Evolutionary conservation across 352 stramenopile species (phyloP), one percentile per base, ranked within the genome.

Genomic region (Globisporangium cystogenes): DNA sequence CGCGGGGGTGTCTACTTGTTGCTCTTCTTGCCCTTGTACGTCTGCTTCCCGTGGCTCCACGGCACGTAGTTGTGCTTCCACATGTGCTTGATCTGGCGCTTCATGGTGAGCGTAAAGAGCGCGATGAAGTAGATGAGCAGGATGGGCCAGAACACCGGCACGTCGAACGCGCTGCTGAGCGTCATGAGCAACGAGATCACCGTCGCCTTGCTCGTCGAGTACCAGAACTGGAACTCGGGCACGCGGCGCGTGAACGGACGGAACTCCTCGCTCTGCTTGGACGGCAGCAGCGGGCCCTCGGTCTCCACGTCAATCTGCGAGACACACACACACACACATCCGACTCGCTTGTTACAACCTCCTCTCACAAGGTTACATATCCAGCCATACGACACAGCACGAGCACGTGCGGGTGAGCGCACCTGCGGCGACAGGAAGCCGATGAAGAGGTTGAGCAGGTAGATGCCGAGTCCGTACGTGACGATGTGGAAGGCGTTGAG

Each of bases 161-260:
- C 77, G 81, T 99, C 96, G 70, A 99, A 99, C 33, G 98, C 76
- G 40, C 77, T 88, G 76, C 98, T 99, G 58, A 99, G 98, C 27
- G 97, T 99, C 95, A 99, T 98, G 23, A 96, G 33, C 60, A 99
- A 82, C 42, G 88, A 93, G 23, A 96, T 94, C 27, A 91, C 57
- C 26, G 86, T 89, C 31, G 95, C 96, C 68, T 93, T 95, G 26
- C 83, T 61, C n/a, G 76, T 88, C 52, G 81, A 89, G 64, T 95
- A 93, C 83, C 97, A 99, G 73, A 99, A 99, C 84, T 99, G 98
- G 68, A 99, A 99, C 74, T 99, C 97, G 1, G 96, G 97, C 45
- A 99, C 81, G 39, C 89, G 84, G 18, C 93, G 79, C 46, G 65
- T 80, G 64, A 98, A 98, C n/a, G 93, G 92, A 10, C 91, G 76